Evolutionary conservation across 1,139 yeast genomes (phyloP).

Genomic region (Suhomyces bolitotheri): DNA sequence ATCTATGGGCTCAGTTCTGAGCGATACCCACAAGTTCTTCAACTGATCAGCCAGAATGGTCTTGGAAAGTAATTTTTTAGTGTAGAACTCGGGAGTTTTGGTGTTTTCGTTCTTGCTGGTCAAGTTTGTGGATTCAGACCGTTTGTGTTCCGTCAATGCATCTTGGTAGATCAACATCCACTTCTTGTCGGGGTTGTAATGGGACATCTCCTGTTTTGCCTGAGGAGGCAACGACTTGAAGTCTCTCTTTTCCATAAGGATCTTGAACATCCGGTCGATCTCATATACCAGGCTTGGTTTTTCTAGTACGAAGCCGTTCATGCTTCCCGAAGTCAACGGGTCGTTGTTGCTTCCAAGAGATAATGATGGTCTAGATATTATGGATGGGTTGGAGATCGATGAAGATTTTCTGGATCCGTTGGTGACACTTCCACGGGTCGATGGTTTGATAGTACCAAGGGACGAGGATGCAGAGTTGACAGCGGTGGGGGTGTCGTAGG

Average conservation of each 20-base stretch:
- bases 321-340: conserved; percentile 17
- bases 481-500: conserved; percentile 30
- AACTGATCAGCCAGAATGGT: conserved; percentile 69
- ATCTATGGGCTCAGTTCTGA: conserved; percentile 85
- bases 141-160: conserved; percentile 70
- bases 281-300: conserved; percentile 61
- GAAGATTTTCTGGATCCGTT: conserved; percentile 8
- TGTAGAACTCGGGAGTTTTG: conserved; percentile 72
- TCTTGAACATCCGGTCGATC: conserved; percentile 65
- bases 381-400: conserved; percentile 20
- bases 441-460: neutral
- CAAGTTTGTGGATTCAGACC: conserved; percentile 42
- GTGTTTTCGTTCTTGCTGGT: conserved; percentile 40
- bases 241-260: conserved; percentile 79
- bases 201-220: conserved; percentile 77
- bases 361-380: conserved; percentile 36
- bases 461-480: conserved; percentile 4
- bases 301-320: conserved; percentile 37
- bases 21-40: conserved; percentile 84
- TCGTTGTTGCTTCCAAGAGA: conserved; percentile 24
- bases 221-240: conserved; percentile 75
- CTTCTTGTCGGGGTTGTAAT: conserved; percentile 75
- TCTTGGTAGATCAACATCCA: conserved; percentile 94
- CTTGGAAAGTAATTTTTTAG: conserved; percentile 70
- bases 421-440: conserved; percentile 2